Conservation (phyloP, 1,139 yeast genomes). For the Geotrichum candidum region DNA sequence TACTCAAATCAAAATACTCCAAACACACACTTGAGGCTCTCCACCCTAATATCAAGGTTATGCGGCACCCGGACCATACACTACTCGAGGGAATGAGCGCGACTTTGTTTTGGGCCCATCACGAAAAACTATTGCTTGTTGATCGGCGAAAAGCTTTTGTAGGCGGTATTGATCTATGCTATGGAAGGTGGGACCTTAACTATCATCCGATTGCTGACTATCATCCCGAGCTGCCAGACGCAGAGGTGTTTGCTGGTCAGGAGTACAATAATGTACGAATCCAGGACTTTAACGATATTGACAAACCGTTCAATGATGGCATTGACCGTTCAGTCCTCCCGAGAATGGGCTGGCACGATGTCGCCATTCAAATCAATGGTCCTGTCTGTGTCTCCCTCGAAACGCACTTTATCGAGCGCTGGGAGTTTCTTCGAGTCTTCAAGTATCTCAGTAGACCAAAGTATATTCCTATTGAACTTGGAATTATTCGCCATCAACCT, state of each 20-base stretch:
- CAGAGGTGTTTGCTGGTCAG: slow-evolving; percentile 20
- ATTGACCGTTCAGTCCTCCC: slow-evolving; percentile 18
- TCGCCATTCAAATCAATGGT: slow-evolving; percentile 20
- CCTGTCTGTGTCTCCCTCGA: slow-evolving; percentile 21
- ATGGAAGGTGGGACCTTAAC: slow-evolving; percentile 58
- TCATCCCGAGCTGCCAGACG: slow-evolving; percentile 19
- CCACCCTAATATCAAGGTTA: slow-evolving; percentile 55
- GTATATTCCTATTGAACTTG: slow-evolving; percentile 18
- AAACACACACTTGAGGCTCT: slow-evolving; percentile 54
- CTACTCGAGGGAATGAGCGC: slow-evolving; percentile 41
- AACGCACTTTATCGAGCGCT: slow-evolving; percentile 21
- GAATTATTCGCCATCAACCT: slow-evolving; percentile 16
- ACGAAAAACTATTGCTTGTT: slow-evolving; percentile 52
- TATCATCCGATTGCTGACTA: slow-evolving; percentile 39
- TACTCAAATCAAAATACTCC: slow-evolving; percentile 55
- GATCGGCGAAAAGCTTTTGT: slow-evolving; percentile 54
- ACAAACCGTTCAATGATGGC: slow-evolving; percentile 18
- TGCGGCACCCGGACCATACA: slow-evolving; percentile 58
- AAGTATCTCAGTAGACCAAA: slow-evolving; percentile 20
- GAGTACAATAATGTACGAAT: slow-evolving; percentile 21
- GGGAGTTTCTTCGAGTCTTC: slow-evolving; percentile 21
- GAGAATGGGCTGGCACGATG: slow-evolving; percentile 24
- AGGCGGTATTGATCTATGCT: slow-evolving; percentile 60
- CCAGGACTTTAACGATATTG: slow-evolving; percentile 18
- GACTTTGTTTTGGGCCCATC: slow-evolving; percentile 67